Base-by-base conservation (phyloP, 805 yeast species). In the Naumovozyma dairenensis region DNA sequence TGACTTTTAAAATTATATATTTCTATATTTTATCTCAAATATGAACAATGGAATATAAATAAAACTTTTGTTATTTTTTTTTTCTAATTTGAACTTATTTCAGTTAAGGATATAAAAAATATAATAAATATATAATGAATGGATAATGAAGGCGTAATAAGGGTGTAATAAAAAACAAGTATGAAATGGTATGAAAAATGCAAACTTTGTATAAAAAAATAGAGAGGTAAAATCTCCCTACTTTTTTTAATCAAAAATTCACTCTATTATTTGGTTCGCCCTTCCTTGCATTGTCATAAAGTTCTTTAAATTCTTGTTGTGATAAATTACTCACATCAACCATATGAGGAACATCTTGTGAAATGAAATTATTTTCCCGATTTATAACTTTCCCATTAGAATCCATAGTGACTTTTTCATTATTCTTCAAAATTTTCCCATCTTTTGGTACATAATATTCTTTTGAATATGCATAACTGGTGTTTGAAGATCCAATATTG, bases 261-360 rank as follows among this genome's bases (percentile, higher is more conserved):
- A 51, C 56, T 21, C 39, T 37, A 31, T 51, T 51, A 21, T 49
- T 40, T 2, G 56, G 56, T 25, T 49, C 56, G 13, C 56, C 56
- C 37, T 40, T 42, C 24, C 43, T 39, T 33, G 47, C 28, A 15
- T 35, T 22, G 3, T 48, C 46, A 25, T 48, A 48, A 7, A 49
- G 16, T n/a, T 33, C 28, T 22, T 46, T 35, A 32, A 51, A 51
- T 25, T 51, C 56, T n/a, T 27, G 17, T 21, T 41, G 50, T 6
- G 56, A 39, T 28, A 51, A 21, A 5, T 35, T 38, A 3, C 51
- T 39, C 17, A 48, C 35, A 27, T 45, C 52, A 1, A 42, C 44
- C 39, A 38, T 35, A n/a, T 36, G 40, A 1, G 46, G 33, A 6
- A 25, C 40, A 4, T 27, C 37, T 6, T 24, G 28, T 16, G 33